Evolutionary conservation across 176 grass and related monocot species (phyloP).

Genomic region (Bonia amplexicaulis): DNA sequence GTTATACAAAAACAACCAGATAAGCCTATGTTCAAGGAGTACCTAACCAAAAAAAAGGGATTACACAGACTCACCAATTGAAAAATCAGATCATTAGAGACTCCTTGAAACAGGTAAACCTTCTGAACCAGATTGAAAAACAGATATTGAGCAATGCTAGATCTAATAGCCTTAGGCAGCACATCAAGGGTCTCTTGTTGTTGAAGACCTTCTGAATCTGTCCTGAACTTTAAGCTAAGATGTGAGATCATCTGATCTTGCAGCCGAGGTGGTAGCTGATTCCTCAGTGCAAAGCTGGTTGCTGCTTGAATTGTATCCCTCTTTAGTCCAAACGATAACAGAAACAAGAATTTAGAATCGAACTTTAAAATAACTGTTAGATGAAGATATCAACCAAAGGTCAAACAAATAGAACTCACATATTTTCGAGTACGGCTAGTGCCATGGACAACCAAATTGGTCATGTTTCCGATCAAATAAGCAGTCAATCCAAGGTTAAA

Average conservation of each 20-base stretch:
- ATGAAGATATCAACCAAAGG: background rate
- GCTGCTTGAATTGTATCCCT: slow-evolving; percentile 98
- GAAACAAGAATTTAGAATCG: background rate
- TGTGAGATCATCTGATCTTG: slow-evolving; percentile 99
- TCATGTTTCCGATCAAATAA: slow-evolving; percentile 99
- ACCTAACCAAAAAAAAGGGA: background rate
- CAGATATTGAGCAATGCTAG: slow-evolving; percentile 90
- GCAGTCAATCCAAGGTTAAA: slow-evolving; percentile 97
- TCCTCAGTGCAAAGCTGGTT: slow-evolving; percentile 83
- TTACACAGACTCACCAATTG: slow-evolving; percentile 58
- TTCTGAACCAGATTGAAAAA: slow-evolving; percentile 76
- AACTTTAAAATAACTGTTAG: background rate
- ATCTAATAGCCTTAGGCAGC: slow-evolving; percentile 92
- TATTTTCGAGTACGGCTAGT: slow-evolving; percentile 93
- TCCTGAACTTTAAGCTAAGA: slow-evolving; percentile 94
- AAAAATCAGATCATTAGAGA: slow-evolving; percentile 88
- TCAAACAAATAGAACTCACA: slow-evolving; percentile 47
- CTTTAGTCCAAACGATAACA: slow-evolving; percentile 42
- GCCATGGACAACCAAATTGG: slow-evolving; percentile 93
- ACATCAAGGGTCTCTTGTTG: slow-evolving; percentile 90
- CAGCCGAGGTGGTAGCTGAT: slow-evolving; percentile 70
- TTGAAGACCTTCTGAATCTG: slow-evolving; percentile 97
- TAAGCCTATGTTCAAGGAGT: slow-evolving; percentile 16
- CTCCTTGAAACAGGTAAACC: slow-evolving; percentile 71
- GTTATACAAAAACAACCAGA: slow-evolving; percentile 21